These are phyloP conservation scores for Fraxinus platypoda DNA, from an alignment of 305 asterid genomes.

Conservation along the genomic window DNA sequence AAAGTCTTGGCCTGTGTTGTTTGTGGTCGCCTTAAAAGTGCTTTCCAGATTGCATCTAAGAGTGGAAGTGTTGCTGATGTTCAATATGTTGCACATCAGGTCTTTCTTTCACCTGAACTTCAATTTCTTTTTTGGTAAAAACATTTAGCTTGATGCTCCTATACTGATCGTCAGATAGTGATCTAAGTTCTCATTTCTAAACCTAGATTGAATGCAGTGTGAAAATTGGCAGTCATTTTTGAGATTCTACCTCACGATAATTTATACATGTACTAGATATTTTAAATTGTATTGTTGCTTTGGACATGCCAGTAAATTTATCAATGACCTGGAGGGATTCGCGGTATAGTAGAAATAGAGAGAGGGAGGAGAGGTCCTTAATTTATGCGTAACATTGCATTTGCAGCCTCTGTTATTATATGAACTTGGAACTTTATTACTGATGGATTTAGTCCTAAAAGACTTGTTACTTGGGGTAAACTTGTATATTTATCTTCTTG, in stretches of 20 bases:
- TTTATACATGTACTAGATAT: neutral
- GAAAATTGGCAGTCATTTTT: neutral
- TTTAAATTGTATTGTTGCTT: neutral
- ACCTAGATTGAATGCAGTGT: neutral
- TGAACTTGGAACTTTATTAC: neutral
- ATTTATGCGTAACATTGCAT: neutral
- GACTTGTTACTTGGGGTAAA: neutral
- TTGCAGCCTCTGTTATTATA: neutral
- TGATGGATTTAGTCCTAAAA: neutral
- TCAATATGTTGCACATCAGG: constrained; percentile 99
- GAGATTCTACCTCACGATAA: neutral
- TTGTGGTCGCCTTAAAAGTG: constrained; percentile 97
- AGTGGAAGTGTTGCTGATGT: constrained; percentile 99
- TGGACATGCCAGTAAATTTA: neutral
- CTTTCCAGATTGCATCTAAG: constrained; percentile 95
- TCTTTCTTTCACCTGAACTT: constrained; percentile 31
- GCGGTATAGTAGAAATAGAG: neutral
- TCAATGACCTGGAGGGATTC: neutral
- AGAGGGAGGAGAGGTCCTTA: neutral
- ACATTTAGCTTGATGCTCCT: neutral
- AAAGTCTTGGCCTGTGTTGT: constrained; percentile 99
- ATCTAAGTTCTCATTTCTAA: neutral
- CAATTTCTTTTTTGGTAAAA: neutral
- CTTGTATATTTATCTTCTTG: constrained; percentile 15
- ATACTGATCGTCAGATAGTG: neutral